A percentile compares a stretch with the other conserved stretches of the same genome.
Evolutionary conservation across 352 stramenopile species (phyloP).

Genomic region (Thraustotheca clavata): DNA sequence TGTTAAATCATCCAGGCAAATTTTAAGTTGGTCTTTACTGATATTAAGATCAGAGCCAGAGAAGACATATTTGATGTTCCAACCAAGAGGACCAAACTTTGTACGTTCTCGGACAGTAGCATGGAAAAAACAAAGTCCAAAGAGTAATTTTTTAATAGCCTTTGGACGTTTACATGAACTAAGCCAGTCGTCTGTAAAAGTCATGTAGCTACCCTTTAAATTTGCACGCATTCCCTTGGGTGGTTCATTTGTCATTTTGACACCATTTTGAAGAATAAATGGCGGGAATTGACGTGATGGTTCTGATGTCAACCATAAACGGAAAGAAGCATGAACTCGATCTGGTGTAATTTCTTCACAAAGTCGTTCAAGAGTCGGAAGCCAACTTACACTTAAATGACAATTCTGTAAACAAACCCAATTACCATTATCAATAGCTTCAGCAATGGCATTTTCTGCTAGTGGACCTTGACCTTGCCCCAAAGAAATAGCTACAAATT

Average conservation of each 20-base stretch:
- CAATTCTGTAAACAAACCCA: slow-evolving; percentile 97
- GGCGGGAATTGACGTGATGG: slow-evolving; percentile 90
- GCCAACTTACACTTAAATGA: slow-evolving; percentile 91
- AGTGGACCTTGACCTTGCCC: slow-evolving; percentile 91
- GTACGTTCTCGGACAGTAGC: slow-evolving; percentile 75
- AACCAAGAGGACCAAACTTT: slow-evolving; percentile 78
- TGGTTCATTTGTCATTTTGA: slow-evolving; percentile 96
- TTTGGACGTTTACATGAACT: slow-evolving; percentile 49
- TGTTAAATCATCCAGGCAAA: slow-evolving; percentile 65
- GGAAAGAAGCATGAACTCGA: slow-evolving; percentile 86
- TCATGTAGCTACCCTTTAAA: slow-evolving; percentile 87
- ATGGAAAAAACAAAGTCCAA: slow-evolving; percentile 91
- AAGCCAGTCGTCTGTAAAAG: slow-evolving; percentile 68
- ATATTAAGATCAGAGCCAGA: slow-evolving; percentile 78
- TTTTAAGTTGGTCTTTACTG: slow-evolving; percentile 79
- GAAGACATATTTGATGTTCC: slow-evolving; percentile 88
- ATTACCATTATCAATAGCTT: slow-evolving; percentile 87
- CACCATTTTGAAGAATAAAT: slow-evolving; percentile 88
- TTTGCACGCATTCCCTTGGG: slow-evolving; percentile 92
- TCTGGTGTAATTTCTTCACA: slow-evolving; percentile 91
- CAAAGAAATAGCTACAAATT: slow-evolving; percentile 90
- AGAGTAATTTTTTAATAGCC: slow-evolving; percentile 77
- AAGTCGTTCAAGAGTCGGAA: slow-evolving; percentile 91
- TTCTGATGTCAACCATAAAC: slow-evolving; percentile 92
- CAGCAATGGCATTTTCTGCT: slow-evolving; percentile 87